Evolutionary conservation across 2,329 filamentous ascomycete genomes (phyloP), one percentile per base, ranked within the genome.

Genomic region (Dothistroma pini): DNA sequence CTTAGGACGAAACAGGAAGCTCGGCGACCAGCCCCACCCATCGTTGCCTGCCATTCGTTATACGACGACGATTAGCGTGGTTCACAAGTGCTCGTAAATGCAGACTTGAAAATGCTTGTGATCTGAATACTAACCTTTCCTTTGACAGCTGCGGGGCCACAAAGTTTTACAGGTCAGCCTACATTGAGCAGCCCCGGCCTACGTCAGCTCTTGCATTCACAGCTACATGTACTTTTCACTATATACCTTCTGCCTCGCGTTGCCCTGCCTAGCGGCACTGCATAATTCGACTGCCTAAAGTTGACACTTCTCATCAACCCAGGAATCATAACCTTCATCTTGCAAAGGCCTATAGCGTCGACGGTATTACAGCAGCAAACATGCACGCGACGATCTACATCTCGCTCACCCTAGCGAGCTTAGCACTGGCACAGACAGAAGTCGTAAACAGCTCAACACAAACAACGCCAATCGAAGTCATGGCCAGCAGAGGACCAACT

Each of bases 391-490:
- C 52, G 38, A 32, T 54, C 52, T 21, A 32, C 14, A 21, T 38
- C 32, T 11, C 32, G 6, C 25, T 38, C n/a, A 25, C 52, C 32
- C 22, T 54, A 9, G 52, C 32, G n/a, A 41, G 32, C n/a, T 31
- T 54, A 6, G 52, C 52, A 21, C 22, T 38, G n/a, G 52, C 52
- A 21, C 52, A 41, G 22, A 54, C 32, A 5, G 38, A 19, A 41
- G 31, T 54, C 52, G 52, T 22, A 10, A 38, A 38, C 52, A 41
- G 25, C 31, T 38, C 16, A 21, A 54, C 52, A 22, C 52, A 54
- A 41, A 54, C 52, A 32, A 41, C 41, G 2, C 52, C 52, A 9
- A 54, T 54, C 52, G 52, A 54, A 54, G 52, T 54, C 31, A 34
- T 31, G 12, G 34, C 52, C 41, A 44, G 16, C 41, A 44, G 41